These are phyloP conservation scores for Fraxinus dipetala DNA, from an alignment of 305 asterid species.

Conservation along the genomic window DNA sequence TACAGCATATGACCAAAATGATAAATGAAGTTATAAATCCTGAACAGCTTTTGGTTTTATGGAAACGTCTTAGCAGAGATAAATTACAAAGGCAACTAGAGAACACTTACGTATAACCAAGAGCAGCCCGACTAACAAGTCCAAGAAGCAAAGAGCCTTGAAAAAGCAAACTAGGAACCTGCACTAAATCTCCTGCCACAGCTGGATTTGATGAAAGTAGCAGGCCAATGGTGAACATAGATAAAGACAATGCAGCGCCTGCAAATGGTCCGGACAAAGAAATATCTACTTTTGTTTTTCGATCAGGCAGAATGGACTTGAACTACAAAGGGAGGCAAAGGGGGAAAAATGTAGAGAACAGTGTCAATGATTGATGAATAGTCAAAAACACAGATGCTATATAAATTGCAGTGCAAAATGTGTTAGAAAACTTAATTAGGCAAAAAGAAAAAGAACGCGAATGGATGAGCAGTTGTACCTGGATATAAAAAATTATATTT, in stretches of 20 bases:
- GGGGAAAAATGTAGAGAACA: background rate
- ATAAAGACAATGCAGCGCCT: conserved; percentile 73
- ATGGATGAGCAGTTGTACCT: background rate
- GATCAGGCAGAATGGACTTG: conserved; percentile 92
- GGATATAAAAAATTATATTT: background rate
- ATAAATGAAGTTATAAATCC: background rate
- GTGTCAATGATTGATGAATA: conserved; percentile 1
- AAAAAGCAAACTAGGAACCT: conserved; percentile 88
- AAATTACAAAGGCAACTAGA: background rate
- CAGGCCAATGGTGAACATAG: conserved; percentile 74
- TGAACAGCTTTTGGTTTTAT: conserved; percentile 1
- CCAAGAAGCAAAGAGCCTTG: conserved; percentile 97
- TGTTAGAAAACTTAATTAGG: conserved; percentile 1
- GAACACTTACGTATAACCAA: conserved; percentile 67
- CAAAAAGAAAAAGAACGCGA: background rate
- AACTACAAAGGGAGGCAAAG: conserved; percentile 51
- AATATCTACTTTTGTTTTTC: conserved; percentile 75
- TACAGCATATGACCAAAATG: background rate
- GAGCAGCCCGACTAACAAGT: conserved; percentile 67
- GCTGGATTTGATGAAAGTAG: conserved; percentile 74
- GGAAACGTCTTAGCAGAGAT: conserved; percentile 3
- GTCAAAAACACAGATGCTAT: background rate
- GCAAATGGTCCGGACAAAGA: conserved; percentile 84
- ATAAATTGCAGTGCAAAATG: conserved; percentile 1
- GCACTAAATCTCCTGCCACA: conserved; percentile 68